Evolutionary conservation across 495 filamentous ascomycete species (phyloP), one percentile per base, ranked within the genome.

Genomic region (Tricharina praecox): DNA sequence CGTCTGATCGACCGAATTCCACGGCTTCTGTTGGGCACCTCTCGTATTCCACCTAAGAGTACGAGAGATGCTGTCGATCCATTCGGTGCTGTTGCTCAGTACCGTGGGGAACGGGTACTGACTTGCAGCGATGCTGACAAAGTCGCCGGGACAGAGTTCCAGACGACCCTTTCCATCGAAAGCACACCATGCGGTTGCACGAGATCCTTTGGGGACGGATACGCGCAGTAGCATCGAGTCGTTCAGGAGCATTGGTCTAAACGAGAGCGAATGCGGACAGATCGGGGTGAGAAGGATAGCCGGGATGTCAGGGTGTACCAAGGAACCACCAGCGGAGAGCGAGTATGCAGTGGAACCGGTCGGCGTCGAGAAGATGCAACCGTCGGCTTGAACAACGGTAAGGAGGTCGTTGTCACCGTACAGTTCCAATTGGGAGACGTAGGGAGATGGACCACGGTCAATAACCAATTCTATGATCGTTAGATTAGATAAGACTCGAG

Each of bases 251-350:
- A 97, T 86, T 4, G 90, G 90, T 0, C 90, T 75, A 71, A 96
- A 97, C 10, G 83, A 92, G 7, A 97, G 71, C 0, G 92, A 95
- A 64, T 97, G 90, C 13, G 90, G 85, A 60, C 88, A 94, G 44
- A 97, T 95, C 24, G 88, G 82, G 0, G 87, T 94, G 2, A 97
- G 74, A 1, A 97, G 77, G 62, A 97, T 93, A 34, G 96, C 86
- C 0, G 90, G 90, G 60, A 96, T 96, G 48, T 96, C 92, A 0
- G 90, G 90, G 55, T 97, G 90, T 50, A 87, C 93, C 19, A 97
- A 74, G 3, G 85, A 90, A 15, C 90, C 90, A 10, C 92, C 92
- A 11, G 92, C 90, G 0, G 88, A 88, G 32, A 97, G 82, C 56
- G 95, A 96, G 68, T 97, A 97, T 13, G 90, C 90, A 35, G 90